Evolutionary conservation across 805 yeast genomes (phyloP), one percentile per base, ranked within the genome.

Genomic region (Wickerhamiella parazyma): DNA sequence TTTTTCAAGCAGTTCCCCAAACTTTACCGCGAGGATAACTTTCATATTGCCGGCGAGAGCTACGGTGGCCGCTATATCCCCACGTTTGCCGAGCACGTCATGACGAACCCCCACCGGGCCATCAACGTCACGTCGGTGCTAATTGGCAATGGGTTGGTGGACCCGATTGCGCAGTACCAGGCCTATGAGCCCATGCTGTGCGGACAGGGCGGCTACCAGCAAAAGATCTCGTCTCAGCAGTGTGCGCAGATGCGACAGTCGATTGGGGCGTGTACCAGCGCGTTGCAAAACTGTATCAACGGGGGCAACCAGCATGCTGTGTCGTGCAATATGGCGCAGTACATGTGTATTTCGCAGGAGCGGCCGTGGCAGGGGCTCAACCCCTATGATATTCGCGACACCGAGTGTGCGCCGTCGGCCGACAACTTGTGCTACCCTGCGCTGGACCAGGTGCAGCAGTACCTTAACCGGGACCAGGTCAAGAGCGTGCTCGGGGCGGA

Each of bases 21-120:
- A 55, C 18, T 39, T n/a, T 76, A 76, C 59, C 55, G 67, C 25
- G 61, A 69, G 45, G 38, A 46, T 45, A 69, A 70, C 39, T 81
- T 86, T 72, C 94, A 85, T 62, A 81, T 86, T 59, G 80, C 95
- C 36, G 95, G 95, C 52, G 95, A 86, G 60, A 80, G 93, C 7
- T 86, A 87, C 57, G 95, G 89, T 16, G 95, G 96, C 41, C 93
- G 85, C 58, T 87, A 89, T 64, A 81, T 87, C 51, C 98, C 98
- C 17, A 82, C 73, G 8, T 82, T 75, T 54, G 79, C 79, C 17
- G 67, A 70, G 33, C 76, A 73, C 48, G 71, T 75, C 42, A 50
- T 66, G 63, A 63, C 53, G 48, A 70, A 56, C 52, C 52, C 43
- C n/a, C 70, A 66, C 51, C 65, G 75, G 45, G 64, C 71, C 17